A percentile compares a stretch with the other conserved stretches of the same genome.
Evolutionary conservation across 2,329 filamentous ascomycete species (phyloP).

Genomic region (Bipolaris oryzae): DNA sequence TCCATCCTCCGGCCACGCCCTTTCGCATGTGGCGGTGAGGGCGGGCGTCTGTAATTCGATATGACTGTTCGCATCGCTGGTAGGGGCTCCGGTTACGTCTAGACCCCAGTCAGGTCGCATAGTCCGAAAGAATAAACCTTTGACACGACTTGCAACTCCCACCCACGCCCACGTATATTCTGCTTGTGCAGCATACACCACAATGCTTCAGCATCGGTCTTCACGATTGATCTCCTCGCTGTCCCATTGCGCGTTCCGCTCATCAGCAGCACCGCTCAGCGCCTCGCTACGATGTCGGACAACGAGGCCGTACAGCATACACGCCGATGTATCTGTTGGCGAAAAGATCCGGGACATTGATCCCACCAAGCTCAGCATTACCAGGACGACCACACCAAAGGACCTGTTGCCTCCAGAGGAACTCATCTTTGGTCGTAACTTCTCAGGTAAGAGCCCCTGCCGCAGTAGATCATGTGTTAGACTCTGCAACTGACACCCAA

Average conservation of each 20-base stretch:
- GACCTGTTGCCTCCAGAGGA: conserved; percentile 74
- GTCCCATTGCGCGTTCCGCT: conserved; percentile 35
- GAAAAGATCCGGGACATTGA: conserved; percentile 73
- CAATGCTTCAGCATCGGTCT: conserved; percentile 48
- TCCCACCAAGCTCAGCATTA: conserved; percentile 74
- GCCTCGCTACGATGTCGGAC: conserved; percentile 54
- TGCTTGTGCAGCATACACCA: conserved; percentile 19
- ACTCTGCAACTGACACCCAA: conserved; percentile 20
- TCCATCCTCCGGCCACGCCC: conserved; percentile 26
- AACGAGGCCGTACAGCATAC: conserved; percentile 55
- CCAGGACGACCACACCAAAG: conserved; percentile 77
- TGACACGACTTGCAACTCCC: conserved; percentile 16
- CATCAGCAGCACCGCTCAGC: conserved; percentile 44
- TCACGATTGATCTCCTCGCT: conserved; percentile 42
- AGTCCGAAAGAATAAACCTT: conserved; percentile 20
- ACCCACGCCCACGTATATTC: conserved; percentile 13
- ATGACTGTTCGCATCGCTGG: conserved; percentile 14
- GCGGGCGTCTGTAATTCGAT: conserved; percentile 23
- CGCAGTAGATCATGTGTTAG: conserved; percentile 1
- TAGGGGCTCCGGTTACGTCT: conserved; percentile 19
- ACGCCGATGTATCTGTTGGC: conserved; percentile 54
- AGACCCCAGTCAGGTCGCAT: conserved; percentile 33
- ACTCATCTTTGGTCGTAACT: conserved; percentile 86
- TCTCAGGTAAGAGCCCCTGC: conserved; percentile 70
- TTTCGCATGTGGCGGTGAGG: conserved; percentile 11